Evolutionary conservation across 108 stramenopile genomes (phyloP).

Genomic region (Pseudonitzschia multistriata): DNA sequence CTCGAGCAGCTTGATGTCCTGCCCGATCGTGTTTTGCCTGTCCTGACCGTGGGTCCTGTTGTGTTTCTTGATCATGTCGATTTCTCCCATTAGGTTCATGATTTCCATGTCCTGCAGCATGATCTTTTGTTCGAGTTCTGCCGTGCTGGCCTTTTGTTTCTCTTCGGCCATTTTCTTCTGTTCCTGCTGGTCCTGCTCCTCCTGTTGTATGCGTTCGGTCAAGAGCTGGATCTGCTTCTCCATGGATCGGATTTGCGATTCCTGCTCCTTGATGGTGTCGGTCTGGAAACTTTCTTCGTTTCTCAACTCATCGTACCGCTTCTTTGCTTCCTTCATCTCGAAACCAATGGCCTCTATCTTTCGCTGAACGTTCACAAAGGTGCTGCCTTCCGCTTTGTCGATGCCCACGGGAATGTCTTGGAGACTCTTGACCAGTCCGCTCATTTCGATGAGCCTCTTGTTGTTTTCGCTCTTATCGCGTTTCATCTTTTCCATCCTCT

Average conservation of each 20-base stretch:
- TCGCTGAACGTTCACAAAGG: constrained; percentile 19
- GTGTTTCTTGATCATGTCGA: background rate
- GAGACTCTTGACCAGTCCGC: constrained; percentile 19
- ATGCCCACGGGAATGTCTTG: constrained; percentile 23
- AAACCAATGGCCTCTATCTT: constrained; percentile 29
- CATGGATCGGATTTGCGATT: constrained; percentile 24
- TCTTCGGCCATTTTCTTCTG: background rate
- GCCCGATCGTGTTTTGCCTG: background rate
- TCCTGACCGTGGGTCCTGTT: background rate
- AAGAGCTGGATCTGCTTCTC: constrained; percentile 20
- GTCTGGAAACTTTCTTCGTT: constrained; percentile 20
- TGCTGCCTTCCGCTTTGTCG: background rate
- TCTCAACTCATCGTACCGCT: constrained; percentile 20
- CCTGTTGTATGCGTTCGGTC: background rate
- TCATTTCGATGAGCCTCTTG: constrained; percentile 29
- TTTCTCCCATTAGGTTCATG: constrained; percentile 7
- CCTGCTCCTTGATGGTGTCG: constrained; percentile 24
- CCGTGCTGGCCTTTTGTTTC: background rate
- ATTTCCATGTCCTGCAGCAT: constrained; percentile 10
- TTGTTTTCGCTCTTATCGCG: constrained; percentile 18
- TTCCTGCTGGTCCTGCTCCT: background rate
- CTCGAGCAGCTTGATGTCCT: background rate
- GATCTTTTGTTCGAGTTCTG: constrained; percentile 12
- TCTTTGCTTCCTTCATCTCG: constrained; percentile 21
- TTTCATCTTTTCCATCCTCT: constrained; percentile 24